Conservation (phyloP, 768 basidiomycete genomes). For the Termitomyces sp. region DNA sequence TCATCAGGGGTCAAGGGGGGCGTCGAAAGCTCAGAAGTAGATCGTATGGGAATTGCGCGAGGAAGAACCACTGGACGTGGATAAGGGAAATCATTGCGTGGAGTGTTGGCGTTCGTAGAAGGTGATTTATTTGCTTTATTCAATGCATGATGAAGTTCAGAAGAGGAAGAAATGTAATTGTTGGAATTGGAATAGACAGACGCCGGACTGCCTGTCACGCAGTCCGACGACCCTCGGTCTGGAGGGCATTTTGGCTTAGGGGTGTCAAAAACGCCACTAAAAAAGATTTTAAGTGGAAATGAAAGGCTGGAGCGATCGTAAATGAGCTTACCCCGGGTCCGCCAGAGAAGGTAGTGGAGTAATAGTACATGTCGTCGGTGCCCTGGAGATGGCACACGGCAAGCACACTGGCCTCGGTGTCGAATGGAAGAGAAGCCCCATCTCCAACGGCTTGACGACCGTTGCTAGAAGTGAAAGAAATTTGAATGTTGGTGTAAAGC, state of each 20-base stretch:
- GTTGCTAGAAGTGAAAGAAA: constrained; percentile 54
- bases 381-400: constrained; percentile 84
- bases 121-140: constrained; percentile 15
- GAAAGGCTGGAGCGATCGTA: background rate
- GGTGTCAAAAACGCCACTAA: constrained; percentile 94
- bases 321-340: constrained; percentile 68
- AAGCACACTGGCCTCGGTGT: constrained; percentile 73
- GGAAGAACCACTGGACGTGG: constrained; percentile 28
- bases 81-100: constrained; percentile 12
- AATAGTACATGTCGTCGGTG: constrained; percentile 80
- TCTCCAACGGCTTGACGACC: constrained; percentile 95
- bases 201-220: constrained; percentile 94
- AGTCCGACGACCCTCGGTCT: constrained; percentile 89
- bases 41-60: constrained; percentile 36
- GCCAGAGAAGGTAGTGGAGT: constrained; percentile 91
- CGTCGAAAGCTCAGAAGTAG: constrained; percentile 47
- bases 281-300: background rate
- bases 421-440: constrained; percentile 82
- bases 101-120: constrained; percentile 15
- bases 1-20: constrained; percentile 79
- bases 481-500: constrained; percentile 7
- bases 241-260: constrained; percentile 92
- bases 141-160: constrained; percentile 14
- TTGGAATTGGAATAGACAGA: constrained; percentile 43
- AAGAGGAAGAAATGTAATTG: constrained; percentile 35